Percentiles rank a stretch among this genome's conserved stretches.
These are phyloP conservation scores for Heterobasidion occidentale DNA, from an alignment of 1,284 basidiomycete species.

Conservation along the genomic window DNA sequence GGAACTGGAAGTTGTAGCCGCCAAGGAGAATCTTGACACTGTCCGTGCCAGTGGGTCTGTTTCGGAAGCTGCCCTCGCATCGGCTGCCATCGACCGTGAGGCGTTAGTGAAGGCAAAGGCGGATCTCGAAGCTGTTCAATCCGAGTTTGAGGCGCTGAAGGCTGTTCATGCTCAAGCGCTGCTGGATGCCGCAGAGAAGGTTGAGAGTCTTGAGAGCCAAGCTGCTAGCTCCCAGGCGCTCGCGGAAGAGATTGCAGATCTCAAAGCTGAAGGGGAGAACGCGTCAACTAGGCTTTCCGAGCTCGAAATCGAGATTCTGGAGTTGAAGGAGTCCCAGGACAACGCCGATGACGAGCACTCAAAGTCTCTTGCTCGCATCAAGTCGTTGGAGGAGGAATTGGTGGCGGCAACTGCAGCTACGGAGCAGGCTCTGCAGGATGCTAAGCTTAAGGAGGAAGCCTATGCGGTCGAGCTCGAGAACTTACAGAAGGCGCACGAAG, in stretches of 20 bases:
- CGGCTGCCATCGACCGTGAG: slow-evolving; percentile 53
- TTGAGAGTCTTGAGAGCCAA: slow-evolving; percentile 36
- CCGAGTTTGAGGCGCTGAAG: slow-evolving; percentile 46
- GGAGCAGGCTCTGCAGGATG: slow-evolving; percentile 44
- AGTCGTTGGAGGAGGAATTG: slow-evolving; percentile 45
- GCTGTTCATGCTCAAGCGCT: slow-evolving; percentile 40
- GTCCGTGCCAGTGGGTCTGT: slow-evolving; percentile 40
- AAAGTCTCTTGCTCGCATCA: slow-evolving; percentile 37
- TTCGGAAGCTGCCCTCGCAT: slow-evolving; percentile 33
- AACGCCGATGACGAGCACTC: slow-evolving; percentile 50
- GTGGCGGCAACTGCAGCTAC: slow-evolving; percentile 37
- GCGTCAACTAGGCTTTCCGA: slow-evolving; percentile 68
- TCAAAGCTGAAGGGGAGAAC: slow-evolving; percentile 69
- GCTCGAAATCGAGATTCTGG: slow-evolving; percentile 73
- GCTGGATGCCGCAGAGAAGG: slow-evolving; percentile 36
- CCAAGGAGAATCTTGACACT: slow-evolving; percentile 44
- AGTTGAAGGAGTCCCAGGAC: slow-evolving; percentile 67
- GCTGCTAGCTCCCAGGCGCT: slow-evolving; percentile 36
- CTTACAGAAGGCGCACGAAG: slow-evolving; percentile 35
- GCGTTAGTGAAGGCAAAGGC: slow-evolving; percentile 56
- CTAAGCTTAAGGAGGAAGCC: slow-evolving; percentile 41
- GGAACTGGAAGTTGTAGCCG: slow-evolving; percentile 40
- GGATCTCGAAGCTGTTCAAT: slow-evolving; percentile 47
- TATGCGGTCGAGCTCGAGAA: slow-evolving; percentile 33
- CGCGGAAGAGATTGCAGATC: slow-evolving; percentile 41